Base-by-base conservation (phyloP, 768 basidiomycete species). In the Trametes punicea region DNA sequence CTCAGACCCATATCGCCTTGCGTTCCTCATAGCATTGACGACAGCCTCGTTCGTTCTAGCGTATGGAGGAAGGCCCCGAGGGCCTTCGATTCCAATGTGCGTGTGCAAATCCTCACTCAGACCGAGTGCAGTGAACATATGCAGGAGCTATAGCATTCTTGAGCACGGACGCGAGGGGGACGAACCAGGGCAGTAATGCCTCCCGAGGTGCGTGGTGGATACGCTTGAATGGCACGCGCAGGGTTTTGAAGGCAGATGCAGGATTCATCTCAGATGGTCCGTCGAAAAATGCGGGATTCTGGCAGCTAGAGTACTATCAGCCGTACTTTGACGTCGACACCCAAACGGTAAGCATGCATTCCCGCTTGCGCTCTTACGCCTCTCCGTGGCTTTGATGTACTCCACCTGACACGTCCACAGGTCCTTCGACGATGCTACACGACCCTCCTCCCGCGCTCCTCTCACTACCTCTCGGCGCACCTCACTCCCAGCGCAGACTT, bases 251-350 rank as follows among this genome's bases (percentile, higher is more conserved):
- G 38, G 5, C 10, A 11, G 3, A 21, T 27, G 16, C 51, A 90
- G 90, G 87, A 16, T 91, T 88, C 67, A 74, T 87, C 18, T 72
- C 80, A 46, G 84, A 89, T 58, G 70, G 77, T 49, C 66, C 72
- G 8, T 81, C 81, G 65, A 73, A 75, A 13, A 58, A 74, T 3
- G 73, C 78, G 3, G 81, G 81, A 0, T 90, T 90, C 71, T 93
- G 90, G 90, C 82, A 81, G 25, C 64, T 93, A 29, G 91, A 94
- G 57, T 89, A 89, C 69, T 93, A 94, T 67, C 90, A 93, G 65
- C 77, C 81, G 2, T 93, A 90, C 71, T 95, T 95, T 62, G 92
- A 95, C 59, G 81, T 95, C 30, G 92, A 94, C 72, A 93, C 91
- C 0, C 79, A 81, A 59, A 89, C 81, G 4, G 88, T 85, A 46